These are phyloP conservation scores for Annulohypoxylon maeteangense DNA, from an alignment of 495 filamentous ascomycete species.

Conservation along the genomic window DNA sequence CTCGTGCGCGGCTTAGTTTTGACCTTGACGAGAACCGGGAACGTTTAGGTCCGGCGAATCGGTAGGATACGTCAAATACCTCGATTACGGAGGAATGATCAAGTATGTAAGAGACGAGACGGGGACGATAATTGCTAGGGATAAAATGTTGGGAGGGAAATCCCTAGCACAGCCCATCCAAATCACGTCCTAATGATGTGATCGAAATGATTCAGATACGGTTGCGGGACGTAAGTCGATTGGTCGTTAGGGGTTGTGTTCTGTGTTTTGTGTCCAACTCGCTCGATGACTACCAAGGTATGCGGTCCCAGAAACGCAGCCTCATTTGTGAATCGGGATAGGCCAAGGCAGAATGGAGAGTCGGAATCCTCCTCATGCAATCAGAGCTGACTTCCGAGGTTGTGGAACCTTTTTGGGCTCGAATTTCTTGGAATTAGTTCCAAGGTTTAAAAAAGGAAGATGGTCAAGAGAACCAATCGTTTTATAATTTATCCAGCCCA, in stretches of 20 bases:
- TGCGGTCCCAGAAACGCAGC: constrained; percentile 18
- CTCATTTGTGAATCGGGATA: constrained; percentile 14
- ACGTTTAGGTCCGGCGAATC: constrained; percentile 16
- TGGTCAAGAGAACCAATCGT: constrained; percentile 10
- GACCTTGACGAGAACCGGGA: constrained; percentile 13
- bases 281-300: constrained; percentile 19
- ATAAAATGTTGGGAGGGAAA: constrained; percentile 15
- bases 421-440: constrained; percentile 15
- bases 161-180: constrained; percentile 11
- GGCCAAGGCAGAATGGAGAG: constrained; percentile 13
- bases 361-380: constrained; percentile 15
- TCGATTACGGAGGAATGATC: constrained; percentile 34
- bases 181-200: constrained; percentile 39
- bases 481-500: constrained; percentile 6
- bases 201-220: constrained; percentile 41
- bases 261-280: constrained; percentile 7
- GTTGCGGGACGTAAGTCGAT: constrained; percentile 30
- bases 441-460: constrained; percentile 23
- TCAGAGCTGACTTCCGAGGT: background rate
- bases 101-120: constrained; percentile 13
- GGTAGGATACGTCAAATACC: background rate
- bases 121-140: constrained; percentile 13
- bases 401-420: constrained; percentile 38
- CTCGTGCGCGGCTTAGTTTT: constrained; percentile 15
- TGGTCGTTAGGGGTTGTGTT: constrained; percentile 17